Evolutionary conservation across 2,329 filamentous ascomycete species (phyloP).

Genomic region (Claviceps purpurea): DNA sequence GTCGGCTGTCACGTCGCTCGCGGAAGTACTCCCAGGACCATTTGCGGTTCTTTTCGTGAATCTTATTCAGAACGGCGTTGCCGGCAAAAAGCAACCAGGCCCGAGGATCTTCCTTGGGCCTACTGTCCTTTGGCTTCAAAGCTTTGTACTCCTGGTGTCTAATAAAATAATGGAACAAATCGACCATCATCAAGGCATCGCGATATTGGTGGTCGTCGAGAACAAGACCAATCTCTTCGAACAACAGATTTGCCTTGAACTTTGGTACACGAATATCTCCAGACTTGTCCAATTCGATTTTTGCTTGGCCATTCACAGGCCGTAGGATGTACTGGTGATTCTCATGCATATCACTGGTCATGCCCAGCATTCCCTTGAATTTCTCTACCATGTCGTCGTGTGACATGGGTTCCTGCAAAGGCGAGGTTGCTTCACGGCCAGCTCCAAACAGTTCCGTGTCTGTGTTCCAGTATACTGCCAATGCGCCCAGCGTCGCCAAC

Average conservation of each 20-base stretch:
- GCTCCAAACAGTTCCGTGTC: slow-evolving; percentile 74
- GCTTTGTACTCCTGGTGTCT: slow-evolving; percentile 96
- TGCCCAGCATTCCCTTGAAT: slow-evolving; percentile 70
- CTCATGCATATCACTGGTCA: slow-evolving; percentile 41
- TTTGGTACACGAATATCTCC: slow-evolving; percentile 67
- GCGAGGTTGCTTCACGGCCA: slow-evolving; percentile 50
- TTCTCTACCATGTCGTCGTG: slow-evolving; percentile 66
- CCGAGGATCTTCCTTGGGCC: slow-evolving; percentile 75
- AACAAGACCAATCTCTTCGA: slow-evolving; percentile 96
- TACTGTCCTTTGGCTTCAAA: slow-evolving; percentile 67
- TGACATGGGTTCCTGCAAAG: slow-evolving; percentile 41
- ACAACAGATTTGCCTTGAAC: slow-evolving; percentile 80
- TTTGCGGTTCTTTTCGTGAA: slow-evolving; percentile 80
- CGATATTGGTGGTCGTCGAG: slow-evolving; percentile 96
- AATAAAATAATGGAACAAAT: slow-evolving; percentile 96
- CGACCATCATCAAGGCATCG: slow-evolving; percentile 93
- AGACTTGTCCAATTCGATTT: slow-evolving; percentile 89
- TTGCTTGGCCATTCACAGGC: slow-evolving; percentile 88
- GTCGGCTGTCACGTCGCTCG: slow-evolving; percentile 80
- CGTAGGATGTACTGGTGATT: slow-evolving; percentile 89
- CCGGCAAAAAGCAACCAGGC: slow-evolving; percentile 92
- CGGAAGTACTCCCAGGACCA: slow-evolving; percentile 97
- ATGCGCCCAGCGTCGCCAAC: slow-evolving; percentile 73
- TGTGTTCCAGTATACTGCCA: slow-evolving; percentile 97
- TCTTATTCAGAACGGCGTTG: slow-evolving; percentile 78